Base-by-base conservation (phyloP, 768 basidiomycete species). In the Megacollybia marginata region DNA sequence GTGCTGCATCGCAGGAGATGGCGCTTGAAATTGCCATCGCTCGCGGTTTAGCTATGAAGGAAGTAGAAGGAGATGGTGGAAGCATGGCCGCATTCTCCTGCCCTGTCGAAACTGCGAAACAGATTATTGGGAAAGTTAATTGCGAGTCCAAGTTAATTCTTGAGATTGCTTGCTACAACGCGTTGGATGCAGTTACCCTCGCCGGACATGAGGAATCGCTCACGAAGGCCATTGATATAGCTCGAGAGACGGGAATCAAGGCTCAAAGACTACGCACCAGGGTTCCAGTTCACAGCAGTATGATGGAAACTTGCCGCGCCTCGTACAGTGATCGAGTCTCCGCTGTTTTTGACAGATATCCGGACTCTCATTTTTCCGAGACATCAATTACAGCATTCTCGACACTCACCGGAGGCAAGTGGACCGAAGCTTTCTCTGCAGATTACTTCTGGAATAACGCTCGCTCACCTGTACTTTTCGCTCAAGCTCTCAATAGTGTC, bases 11-110 rank as follows among this genome's bases (percentile, higher is more conserved):
- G 0, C 66, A 67, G 45, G 63, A 61, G 0, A 62, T 72, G 65
- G 73, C 71, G 2, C 46, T 76, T 32, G 71, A 75, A 53, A 52
- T 76, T 6, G 65, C 73, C 1, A 68, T 75, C 44, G 67, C 66
- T 38, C 69, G 73, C 16, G 71, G 71, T n/a, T 49, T 52, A 28
- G 64, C 69, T 2, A 62, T 75, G 59, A 54, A 62, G 1, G 46
- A 56, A 0, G 52, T 67, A 12, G 38, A 40, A 18, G 18, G 18
- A 4, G 46, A 52, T n/a, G 64, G 63, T 8, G 72, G 68, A 0
- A 62, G 67, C 1, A 77, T 77, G 75, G 74, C 72, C 1, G 74
- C 73, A 1, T 36, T 76, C 3, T 55, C 61, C 1, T 74, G 74
- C 54, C 54, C 51, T 16, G 49, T 61, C 2, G 55, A 59, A 1